Evolutionary conservation across 176 grass and related monocot species (phyloP), one percentile per base, ranked within the genome.

Genomic region (Paspalum vaginatum): DNA sequence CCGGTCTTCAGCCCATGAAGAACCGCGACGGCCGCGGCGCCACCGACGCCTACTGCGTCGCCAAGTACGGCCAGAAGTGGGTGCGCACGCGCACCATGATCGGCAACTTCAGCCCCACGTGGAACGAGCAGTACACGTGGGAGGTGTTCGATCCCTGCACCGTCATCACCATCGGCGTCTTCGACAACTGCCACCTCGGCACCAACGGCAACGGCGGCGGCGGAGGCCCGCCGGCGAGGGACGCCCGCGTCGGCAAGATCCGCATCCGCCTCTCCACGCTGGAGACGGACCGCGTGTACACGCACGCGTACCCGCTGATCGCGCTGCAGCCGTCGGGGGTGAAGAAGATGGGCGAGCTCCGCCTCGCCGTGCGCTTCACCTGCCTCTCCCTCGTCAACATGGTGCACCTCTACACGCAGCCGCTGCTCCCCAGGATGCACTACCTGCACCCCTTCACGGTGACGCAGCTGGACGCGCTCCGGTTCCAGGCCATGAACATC

Each of bases 291-390:
- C 87, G 89, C 20, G 85, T 98, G 21, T 98, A 98, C 80, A 94
- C 89, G 37, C 92, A 98, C 57, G 80, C 85, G 24, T 98, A 98
- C 81, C 95, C 95, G 6, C 87, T 98, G 27, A 87, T 94, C 42
- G 80, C 86, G 61, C 69, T 98, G 27, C 84, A 85, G 1, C 74
- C 59, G 15, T 89, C 92, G 6, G 95, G 95, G 16, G 91, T 98
- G 12, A 98, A 98, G 95, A 98, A 94, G 92, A 98, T 92, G 92
- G 95, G 95, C 7, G 95, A 98, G 82, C 87, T 98, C 59, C 89
- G 89, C 1, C 90, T 98, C 3, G 95, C 95, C 11, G 60, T 98
- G 64, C 83, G 95, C 21, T 92, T 98, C 88, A 94, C 95, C 61
- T 88, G 92, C 59, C 72, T 93, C 2, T 97, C 94, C 4, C 66